Percentiles rank a stretch among this genome's conserved stretches.
These are phyloP conservation scores for Zymoseptoria tritici DNA, from an alignment of 2,329 filamentous ascomycete species.

Conservation along the genomic window DNA sequence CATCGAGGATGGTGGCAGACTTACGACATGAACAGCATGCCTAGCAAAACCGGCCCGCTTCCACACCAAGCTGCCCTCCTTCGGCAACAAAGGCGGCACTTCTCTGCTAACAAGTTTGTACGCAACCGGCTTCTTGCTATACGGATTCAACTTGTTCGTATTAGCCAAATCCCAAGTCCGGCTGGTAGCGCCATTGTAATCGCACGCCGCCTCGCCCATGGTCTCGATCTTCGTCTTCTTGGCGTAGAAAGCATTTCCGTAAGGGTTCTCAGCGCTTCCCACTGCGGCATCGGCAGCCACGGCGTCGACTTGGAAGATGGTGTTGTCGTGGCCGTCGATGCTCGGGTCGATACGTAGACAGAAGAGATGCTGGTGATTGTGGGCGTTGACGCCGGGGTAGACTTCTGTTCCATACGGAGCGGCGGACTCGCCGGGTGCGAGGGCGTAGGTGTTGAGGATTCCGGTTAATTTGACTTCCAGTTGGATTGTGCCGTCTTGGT, in stretches of 20 bases:
- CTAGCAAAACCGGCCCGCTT: slow-evolving; percentile 82
- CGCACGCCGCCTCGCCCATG: slow-evolving; percentile 59
- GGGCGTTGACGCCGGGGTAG: slow-evolving; percentile 83
- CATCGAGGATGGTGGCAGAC: slow-evolving; percentile 1
- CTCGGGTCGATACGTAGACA: slow-evolving; percentile 82
- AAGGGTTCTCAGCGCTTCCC: slow-evolving; percentile 73
- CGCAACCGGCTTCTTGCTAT: slow-evolving; percentile 73
- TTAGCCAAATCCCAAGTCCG: slow-evolving; percentile 90
- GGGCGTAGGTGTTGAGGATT: slow-evolving; percentile 83
- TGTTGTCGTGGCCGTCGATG: slow-evolving; percentile 77
- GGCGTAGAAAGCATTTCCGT: slow-evolving; percentile 85
- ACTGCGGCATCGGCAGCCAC: slow-evolving; percentile 63
- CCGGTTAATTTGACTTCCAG: slow-evolving; percentile 84
- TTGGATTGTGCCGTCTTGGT: slow-evolving; percentile 86
- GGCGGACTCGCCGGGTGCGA: slow-evolving; percentile 72
- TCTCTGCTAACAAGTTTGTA: slow-evolving; percentile 90
- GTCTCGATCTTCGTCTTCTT: slow-evolving; percentile 74
- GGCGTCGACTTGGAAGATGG: slow-evolving; percentile 76
- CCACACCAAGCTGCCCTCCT: slow-evolving; percentile 75
- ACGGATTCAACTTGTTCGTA: slow-evolving; percentile 72
- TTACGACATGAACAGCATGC: slow-evolving; percentile 71
- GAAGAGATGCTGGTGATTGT: slow-evolving; percentile 95
- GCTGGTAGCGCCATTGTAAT: slow-evolving; percentile 73
- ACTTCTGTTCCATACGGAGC: slow-evolving; percentile 88
- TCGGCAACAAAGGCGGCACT: slow-evolving; percentile 69